phyloP scores from a whole-genome alignment of 495 filamentous ascomycete genomes.

The Letharia columbiana region DNA sequence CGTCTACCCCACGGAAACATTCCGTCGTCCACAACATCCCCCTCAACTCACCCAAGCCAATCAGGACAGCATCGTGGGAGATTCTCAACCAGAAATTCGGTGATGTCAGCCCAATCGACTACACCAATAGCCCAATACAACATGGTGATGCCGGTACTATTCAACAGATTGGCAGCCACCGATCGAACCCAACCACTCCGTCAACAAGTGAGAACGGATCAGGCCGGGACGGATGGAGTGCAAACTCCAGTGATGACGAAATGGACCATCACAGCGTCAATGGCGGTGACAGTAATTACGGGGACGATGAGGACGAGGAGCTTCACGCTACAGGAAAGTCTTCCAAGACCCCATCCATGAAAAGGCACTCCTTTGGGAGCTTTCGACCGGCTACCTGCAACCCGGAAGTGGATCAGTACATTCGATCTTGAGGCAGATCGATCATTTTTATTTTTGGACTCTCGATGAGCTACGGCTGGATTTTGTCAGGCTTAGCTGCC shows the following conservation, averaged over 20 bases:
- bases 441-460: neutral
- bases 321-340: slow-evolving; percentile 4
- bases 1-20: slow-evolving; percentile 5
- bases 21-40: slow-evolving; percentile 9
- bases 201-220: slow-evolving; percentile 18
- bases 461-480: neutral
- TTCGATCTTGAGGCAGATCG: slow-evolving; percentile 22
- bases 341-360: slow-evolving; percentile 1
- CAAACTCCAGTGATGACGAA: slow-evolving; percentile 24
- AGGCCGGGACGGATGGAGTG: slow-evolving; percentile 21
- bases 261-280: slow-evolving; percentile 26
- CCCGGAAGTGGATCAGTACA: slow-evolving; percentile 25
- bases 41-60: slow-evolving; percentile 19
- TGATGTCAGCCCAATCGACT: slow-evolving; percentile 14
- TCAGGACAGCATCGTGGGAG: slow-evolving; percentile 21
- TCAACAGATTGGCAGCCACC: neutral
- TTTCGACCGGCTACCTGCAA: slow-evolving; percentile 16
- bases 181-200: slow-evolving; percentile 15
- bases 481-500: neutral
- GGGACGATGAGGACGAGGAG: slow-evolving; percentile 21
- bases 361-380: slow-evolving; percentile 7
- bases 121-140: slow-evolving; percentile 4
- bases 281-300: slow-evolving; percentile 22
- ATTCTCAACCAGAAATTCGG: slow-evolving; percentile 11
- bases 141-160: slow-evolving; percentile 13